Conservation (phyloP, 1,284 basidiomycete genomes). For the Gomphus bonarii region DNA sequence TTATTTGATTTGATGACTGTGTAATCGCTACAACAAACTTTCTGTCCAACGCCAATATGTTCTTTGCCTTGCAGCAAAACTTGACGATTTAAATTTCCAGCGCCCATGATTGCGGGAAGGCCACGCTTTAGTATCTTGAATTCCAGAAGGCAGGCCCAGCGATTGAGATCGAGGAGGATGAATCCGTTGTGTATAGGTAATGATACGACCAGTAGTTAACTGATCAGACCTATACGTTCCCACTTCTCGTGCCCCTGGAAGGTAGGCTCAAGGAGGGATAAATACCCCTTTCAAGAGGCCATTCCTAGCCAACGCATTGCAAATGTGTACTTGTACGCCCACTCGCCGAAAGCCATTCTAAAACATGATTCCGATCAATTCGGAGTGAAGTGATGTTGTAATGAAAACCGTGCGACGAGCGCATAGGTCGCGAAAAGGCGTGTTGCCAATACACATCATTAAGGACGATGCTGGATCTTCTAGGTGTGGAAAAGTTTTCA, state of each 20-base stretch:
- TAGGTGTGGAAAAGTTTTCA: background rate
- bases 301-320: background rate
- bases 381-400: conserved; percentile 12
- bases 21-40: conserved; percentile 31
- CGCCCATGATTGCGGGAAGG: conserved; percentile 26
- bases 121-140: conserved; percentile 27
- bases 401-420: no score
- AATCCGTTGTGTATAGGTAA: conserved; percentile 28
- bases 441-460: background rate
- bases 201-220: conserved; percentile 24
- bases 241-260: conserved; percentile 28
- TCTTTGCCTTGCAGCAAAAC: conserved; percentile 29
- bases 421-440: background rate
- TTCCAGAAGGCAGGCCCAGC: conserved; percentile 26
- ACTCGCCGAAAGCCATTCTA: conserved; percentile 31
- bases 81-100: conserved; percentile 25
- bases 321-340: conserved; percentile 25
- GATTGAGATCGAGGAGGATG: conserved; percentile 25
- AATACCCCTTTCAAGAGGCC: conserved; percentile 23
- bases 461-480: background rate
- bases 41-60: conserved; percentile 31
- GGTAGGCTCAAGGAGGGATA: conserved; percentile 29
- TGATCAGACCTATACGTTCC: conserved; percentile 21
- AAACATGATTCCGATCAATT: conserved; percentile 28
- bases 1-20: conserved; percentile 30